A percentile compares a stretch with the other conserved stretches of the same genome.
phyloP scores from a whole-genome alignment of 2,329 filamentous ascomycete species.

The Penicillium palitans region DNA sequence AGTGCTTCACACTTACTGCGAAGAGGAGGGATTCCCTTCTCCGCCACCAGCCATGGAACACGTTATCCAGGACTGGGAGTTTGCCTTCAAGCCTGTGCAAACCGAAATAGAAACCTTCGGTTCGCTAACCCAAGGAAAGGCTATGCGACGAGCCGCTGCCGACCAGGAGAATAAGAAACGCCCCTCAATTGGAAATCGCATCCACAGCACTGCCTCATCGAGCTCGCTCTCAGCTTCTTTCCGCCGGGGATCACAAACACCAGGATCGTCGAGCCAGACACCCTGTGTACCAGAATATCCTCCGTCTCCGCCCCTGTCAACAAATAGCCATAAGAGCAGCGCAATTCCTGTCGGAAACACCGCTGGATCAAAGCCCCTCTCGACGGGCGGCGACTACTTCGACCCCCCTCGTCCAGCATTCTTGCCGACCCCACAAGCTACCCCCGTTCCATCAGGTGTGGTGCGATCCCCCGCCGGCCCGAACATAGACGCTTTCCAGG shows the following conservation, averaged over 20 bases:
- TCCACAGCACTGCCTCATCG: conserved; percentile 30
- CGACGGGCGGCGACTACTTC: conserved; percentile 18
- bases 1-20: conserved; percentile 69
- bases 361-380: conserved; percentile 16
- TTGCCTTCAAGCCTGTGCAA: conserved; percentile 62
- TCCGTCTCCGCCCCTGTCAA: conserved; percentile 4
- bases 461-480: conserved; percentile 34
- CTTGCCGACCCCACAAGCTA: conserved; percentile 10
- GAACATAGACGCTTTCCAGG: conserved; percentile 29
- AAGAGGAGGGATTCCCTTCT: conserved; percentile 67
- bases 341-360: conserved; percentile 19
- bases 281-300: conserved; percentile 24
- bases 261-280: conserved; percentile 30
- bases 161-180: conserved; percentile 18
- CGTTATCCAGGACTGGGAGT: conserved; percentile 66
- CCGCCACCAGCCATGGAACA: conserved; percentile 72
- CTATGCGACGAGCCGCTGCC: conserved; percentile 58
- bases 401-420: conserved; percentile 11
- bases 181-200: conserved; percentile 45
- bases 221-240: conserved; percentile 37
- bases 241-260: conserved; percentile 31
- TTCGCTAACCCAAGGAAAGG: conserved; percentile 67
- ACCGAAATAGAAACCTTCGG: conserved; percentile 66
- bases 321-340: conserved; percentile 1
- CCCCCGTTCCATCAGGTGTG: conserved; percentile 9